Conservation (phyloP, 768 basidiomycete genomes). For the Lactarius indigo region DNA sequence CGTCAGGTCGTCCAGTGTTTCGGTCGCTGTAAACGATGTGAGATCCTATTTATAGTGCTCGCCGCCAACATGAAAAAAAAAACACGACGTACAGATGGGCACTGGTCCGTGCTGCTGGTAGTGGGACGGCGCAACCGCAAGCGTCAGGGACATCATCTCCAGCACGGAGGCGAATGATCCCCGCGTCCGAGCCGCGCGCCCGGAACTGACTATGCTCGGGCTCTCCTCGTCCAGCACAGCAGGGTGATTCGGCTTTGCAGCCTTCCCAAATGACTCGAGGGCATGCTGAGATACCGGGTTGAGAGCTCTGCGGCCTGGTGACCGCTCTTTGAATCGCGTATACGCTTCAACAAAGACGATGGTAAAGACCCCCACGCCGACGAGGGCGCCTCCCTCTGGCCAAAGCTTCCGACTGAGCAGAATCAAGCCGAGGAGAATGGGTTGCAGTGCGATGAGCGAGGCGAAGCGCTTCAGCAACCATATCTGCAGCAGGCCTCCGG, state of each 20-base stretch:
- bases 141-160: slow-evolving; percentile 79
- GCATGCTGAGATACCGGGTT: slow-evolving; percentile 56
- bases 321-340: slow-evolving; percentile 46
- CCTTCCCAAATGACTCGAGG: slow-evolving; percentile 47
- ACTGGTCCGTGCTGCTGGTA: slow-evolving; percentile 55
- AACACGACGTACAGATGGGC: slow-evolving; percentile 55
- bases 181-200: slow-evolving; percentile 41
- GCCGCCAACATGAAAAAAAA: not conserved
- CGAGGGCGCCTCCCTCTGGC: slow-evolving; percentile 65
- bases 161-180: slow-evolving; percentile 79
- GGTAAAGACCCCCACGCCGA: slow-evolving; percentile 51
- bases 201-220: slow-evolving; percentile 44
- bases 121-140: slow-evolving; percentile 67
- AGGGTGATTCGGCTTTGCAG: slow-evolving; percentile 40
- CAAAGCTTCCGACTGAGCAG: slow-evolving; percentile 63
- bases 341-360: slow-evolving; percentile 61
- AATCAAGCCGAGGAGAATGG: slow-evolving; percentile 70
- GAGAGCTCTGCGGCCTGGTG: slow-evolving; percentile 48
- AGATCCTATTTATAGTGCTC: not conserved
- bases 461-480: slow-evolving; percentile 74
- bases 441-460: slow-evolving; percentile 68
- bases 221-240: slow-evolving; percentile 47
- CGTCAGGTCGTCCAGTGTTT: slow-evolving; percentile 75
- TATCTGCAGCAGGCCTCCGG: slow-evolving; percentile 69
- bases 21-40: slow-evolving; percentile 46